Percentiles rank a stretch among this genome's conserved stretches.
These are phyloP conservation scores for Phytophthora quininea DNA, from an alignment of 352 stramenopile species.

Conservation along the genomic window DNA sequence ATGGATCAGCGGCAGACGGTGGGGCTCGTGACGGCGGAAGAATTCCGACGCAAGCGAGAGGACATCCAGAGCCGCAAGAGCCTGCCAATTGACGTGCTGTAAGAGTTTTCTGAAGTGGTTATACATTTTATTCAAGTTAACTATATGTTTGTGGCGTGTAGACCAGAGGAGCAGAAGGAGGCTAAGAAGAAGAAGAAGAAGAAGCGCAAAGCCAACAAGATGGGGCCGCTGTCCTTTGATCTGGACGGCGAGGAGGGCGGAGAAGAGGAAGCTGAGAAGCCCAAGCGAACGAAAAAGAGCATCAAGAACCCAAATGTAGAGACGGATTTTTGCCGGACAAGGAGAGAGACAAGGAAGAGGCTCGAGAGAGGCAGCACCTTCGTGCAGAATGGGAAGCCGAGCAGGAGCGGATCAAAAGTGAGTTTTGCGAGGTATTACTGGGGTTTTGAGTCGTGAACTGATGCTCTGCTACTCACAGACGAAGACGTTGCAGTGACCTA, in stretches of 20 bases:
- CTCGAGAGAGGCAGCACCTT: slow-evolving; percentile 80
- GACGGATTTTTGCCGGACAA: slow-evolving; percentile 96
- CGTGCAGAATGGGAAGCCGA: slow-evolving; percentile 92
- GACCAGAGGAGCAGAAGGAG: slow-evolving; percentile 34
- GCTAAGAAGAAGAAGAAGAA: slow-evolving; percentile 68
- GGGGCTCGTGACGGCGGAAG: slow-evolving; percentile 94
- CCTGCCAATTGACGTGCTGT: slow-evolving; percentile 34
- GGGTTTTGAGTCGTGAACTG: not conserved
- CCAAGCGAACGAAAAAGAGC: slow-evolving; percentile 61
- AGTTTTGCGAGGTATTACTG: slow-evolving; percentile 9
- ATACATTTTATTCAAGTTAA: not conserved
- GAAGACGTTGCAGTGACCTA: slow-evolving; percentile 96
- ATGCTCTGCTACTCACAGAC: not conserved
- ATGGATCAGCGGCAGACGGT: slow-evolving; percentile 76
- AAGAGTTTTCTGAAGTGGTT: slow-evolving; percentile 4
- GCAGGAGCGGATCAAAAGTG: slow-evolving; percentile 95
- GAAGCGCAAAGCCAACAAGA: slow-evolving; percentile 83
- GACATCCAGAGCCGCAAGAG: slow-evolving; percentile 62
- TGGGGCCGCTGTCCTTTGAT: slow-evolving; percentile 81
- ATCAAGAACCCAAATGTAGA: slow-evolving; percentile 95
- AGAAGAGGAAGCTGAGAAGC: slow-evolving; percentile 31
- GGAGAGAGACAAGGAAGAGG: slow-evolving; percentile 86
- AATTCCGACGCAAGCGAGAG: slow-evolving; percentile 92
- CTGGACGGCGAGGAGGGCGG: slow-evolving; percentile 72
- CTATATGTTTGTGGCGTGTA: slow-evolving; percentile 16